Conservation (phyloP, 306 rosid species). For the Fagus sylvatica region DNA sequence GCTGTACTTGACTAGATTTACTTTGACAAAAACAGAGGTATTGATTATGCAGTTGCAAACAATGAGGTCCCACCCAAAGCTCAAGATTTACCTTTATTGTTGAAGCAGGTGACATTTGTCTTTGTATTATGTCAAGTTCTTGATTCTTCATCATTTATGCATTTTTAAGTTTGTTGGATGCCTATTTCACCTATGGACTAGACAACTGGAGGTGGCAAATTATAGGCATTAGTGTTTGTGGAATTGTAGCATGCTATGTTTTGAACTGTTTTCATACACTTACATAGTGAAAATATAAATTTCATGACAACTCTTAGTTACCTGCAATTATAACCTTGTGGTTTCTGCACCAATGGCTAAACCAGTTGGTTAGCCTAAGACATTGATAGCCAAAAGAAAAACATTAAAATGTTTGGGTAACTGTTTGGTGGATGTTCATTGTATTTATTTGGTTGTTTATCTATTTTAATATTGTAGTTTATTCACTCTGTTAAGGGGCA, state of each 20-base stretch:
- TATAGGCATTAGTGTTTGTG: background rate
- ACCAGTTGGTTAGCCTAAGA: background rate
- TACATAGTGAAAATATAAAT: background rate
- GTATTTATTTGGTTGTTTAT: background rate
- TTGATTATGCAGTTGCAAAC: conserved; percentile 72
- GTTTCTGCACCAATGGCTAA: background rate
- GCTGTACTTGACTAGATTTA: conserved; percentile 27
- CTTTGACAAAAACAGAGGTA: conserved; percentile 57
- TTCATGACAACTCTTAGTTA: background rate
- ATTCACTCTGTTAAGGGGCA: background rate
- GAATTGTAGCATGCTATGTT: background rate
- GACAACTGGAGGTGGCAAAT: background rate
- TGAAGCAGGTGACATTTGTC: conserved; percentile 65
- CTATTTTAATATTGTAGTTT: background rate
- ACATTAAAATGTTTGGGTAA: background rate
- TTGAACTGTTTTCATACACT: too few species aligned
- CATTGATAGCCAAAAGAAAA: background rate
- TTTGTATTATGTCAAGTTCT: background rate
- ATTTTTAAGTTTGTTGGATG: background rate
- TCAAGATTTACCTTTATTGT: conserved; percentile 43
- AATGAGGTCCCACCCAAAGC: conserved; percentile 44
- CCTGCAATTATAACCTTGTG: background rate
- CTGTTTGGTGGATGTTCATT: background rate
- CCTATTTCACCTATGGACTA: background rate
- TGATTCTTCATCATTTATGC: background rate